These are phyloP conservation scores for Austroboletus eburneus DNA, from an alignment of 768 basidiomycete species.

Conservation along the genomic window DNA sequence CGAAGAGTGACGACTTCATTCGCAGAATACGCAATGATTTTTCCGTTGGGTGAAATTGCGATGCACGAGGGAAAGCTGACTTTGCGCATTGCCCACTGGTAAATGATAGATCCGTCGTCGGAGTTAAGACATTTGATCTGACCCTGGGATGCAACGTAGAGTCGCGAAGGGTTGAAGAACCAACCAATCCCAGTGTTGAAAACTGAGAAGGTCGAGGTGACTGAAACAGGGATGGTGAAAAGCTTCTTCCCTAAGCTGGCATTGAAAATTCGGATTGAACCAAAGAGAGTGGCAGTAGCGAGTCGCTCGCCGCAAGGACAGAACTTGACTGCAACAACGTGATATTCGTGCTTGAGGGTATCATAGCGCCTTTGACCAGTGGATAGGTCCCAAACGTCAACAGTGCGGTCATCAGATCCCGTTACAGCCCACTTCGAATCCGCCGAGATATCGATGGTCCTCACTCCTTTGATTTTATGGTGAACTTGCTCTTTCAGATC, in stretches of 20 bases:
- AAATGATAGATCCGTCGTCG: slow-evolving; percentile 9
- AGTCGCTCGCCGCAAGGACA: slow-evolving; percentile 17
- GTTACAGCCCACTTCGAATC: slow-evolving; percentile 19
- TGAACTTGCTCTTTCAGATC: not conserved
- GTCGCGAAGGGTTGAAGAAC: slow-evolving; percentile 7
- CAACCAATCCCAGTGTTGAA: slow-evolving; percentile 9
- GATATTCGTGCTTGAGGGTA: slow-evolving; percentile 14
- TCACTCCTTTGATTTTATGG: slow-evolving; percentile 6
- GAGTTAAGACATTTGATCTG: slow-evolving; percentile 15
- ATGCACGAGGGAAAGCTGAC: slow-evolving; percentile 9
- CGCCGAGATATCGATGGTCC: slow-evolving; percentile 15
- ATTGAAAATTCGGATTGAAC: slow-evolving; percentile 14
- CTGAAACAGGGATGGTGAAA: slow-evolving; percentile 12
- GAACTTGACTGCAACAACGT: slow-evolving; percentile 16
- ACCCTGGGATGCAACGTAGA: slow-evolving; percentile 16
- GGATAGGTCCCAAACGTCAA: slow-evolving; percentile 14
- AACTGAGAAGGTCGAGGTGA: slow-evolving; percentile 2
- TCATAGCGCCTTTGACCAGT: slow-evolving; percentile 8
- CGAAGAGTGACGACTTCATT: slow-evolving; percentile 9
- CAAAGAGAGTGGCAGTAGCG: slow-evolving; percentile 18
- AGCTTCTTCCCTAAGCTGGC: slow-evolving; percentile 9
- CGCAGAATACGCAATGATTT: slow-evolving; percentile 13
- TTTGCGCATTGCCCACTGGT: slow-evolving; percentile 13
- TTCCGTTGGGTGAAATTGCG: slow-evolving; percentile 9
- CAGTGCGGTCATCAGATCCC: slow-evolving; percentile 11